Conservation (phyloP, 352 stramenopile species). For the Saprolegnia parasitica region DNA sequence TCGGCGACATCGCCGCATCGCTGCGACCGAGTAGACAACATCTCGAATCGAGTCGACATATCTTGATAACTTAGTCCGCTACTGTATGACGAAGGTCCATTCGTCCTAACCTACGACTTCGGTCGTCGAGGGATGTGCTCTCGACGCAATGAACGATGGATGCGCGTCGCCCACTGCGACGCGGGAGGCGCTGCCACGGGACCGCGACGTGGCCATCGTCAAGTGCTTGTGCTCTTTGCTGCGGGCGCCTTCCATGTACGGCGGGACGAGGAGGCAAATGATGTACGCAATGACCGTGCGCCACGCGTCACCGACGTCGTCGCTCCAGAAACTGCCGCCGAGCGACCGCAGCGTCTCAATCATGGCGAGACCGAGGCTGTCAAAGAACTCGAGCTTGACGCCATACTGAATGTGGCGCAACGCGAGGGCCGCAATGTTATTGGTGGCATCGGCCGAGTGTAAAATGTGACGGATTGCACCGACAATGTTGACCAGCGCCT, state of each 20-base stretch:
- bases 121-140: too few species aligned
- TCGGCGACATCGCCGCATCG: too few species aligned
- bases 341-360: not conserved
- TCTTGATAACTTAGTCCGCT: too few species aligned
- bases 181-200: not conserved
- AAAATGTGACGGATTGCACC: not conserved
- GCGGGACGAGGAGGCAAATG: not conserved
- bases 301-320: not conserved
- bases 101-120: too few species aligned
- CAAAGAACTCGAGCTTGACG: not conserved
- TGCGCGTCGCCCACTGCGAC: not conserved
- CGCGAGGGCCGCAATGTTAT: not conserved
- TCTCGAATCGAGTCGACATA: too few species aligned
- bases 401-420: not conserved
- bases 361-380: not conserved
- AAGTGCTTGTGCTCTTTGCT: not conserved
- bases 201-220: not conserved
- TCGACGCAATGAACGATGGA: too few species aligned
- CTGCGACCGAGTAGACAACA: too few species aligned
- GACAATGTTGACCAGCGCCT: not conserved
- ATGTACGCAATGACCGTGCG: not conserved
- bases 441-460: not conserved
- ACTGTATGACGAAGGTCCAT: too few species aligned
- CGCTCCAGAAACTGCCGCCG: not conserved
- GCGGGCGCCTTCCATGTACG: not conserved